Conservation (phyloP, 106 monocot genomes). For the Alisma plantagoaquatica region DNA sequence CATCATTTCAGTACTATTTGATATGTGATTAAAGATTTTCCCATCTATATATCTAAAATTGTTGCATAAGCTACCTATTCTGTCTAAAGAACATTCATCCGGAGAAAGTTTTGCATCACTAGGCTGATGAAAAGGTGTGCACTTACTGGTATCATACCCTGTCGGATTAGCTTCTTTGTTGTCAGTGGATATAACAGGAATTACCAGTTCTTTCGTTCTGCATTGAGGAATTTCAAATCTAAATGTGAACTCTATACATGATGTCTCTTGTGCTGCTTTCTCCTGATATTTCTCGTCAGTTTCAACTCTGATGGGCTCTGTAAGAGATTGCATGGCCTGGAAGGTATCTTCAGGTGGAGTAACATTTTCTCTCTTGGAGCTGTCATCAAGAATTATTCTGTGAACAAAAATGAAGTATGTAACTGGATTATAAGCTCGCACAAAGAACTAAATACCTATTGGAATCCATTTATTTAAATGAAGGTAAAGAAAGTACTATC, state of each 20-base stretch:
- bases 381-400: slow-evolving; percentile 3
- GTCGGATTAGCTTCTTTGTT: not conserved
- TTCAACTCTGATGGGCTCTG: not conserved
- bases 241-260: not conserved
- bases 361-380: slow-evolving; percentile 8
- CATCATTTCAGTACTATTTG: too few relatives aligned
- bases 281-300: not conserved
- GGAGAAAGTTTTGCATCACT: not conserved
- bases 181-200: not conserved
- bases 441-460: too few relatives aligned
- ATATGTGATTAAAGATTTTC: too few relatives aligned
- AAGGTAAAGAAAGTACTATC: not conserved
- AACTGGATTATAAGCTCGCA: too few relatives aligned
- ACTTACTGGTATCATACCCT: not conserved
- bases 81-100: too few relatives aligned
- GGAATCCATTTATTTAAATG: too few relatives aligned
- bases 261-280: not conserved
- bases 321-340: not conserved
- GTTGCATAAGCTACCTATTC: too few relatives aligned
- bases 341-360: not conserved
- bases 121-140: slow-evolving; percentile 6
- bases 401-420: not conserved
- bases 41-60: too few relatives aligned
- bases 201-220: not conserved
- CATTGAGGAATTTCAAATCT: slow-evolving; percentile 2